Base-by-base conservation (phyloP, 257 asterid species). In the Gynochthodes officinalis region DNA sequence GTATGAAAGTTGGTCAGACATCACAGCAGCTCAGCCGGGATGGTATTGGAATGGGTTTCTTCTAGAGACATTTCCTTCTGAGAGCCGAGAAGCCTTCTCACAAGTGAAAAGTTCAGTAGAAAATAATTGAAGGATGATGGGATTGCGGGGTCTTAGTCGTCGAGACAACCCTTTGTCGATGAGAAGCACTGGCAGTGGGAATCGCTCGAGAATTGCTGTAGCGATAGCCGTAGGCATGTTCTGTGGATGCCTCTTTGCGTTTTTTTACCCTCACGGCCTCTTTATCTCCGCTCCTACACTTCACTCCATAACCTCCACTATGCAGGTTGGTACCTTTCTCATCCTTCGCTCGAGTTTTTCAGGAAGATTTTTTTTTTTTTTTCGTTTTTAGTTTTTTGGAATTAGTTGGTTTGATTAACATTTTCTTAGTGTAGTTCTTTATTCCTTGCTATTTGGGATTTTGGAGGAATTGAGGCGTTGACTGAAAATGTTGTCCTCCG, bases 161-260 rank as follows among this genome's bases (percentile, higher is more conserved):
- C 37, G 18, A 77, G 87, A 83, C 57, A 54, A 73, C 53, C 76
- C 83, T 16, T 44, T n/a, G n/a, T n/a, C 84, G 81, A 76, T 77
- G 89, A 84, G 73, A 73, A 79, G 76, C 67, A 84, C 62, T 65
- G 79, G 73, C 73, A 64, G 75, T 21, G 79, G 75, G 55, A 79
- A 58, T 64, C 69, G 75, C 42, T 84, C 86, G 53, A 81, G 72
- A 73, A 83, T 86, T 70, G 78, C 69, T 50, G 82, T 77, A 57
- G 86, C 90, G 30, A 68, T 89, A 54, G 67, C 75, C 46, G 66
- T 75, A 72, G 95, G 95, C 55, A 25, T 85, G 19, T 23, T 79
- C 28, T 10, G 79, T 42, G 92, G 90, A 40, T 79, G 86, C 73
- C 69, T 83, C 64, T 83, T 83, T 64, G 86, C 89, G 59, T 80